Base-by-base conservation (phyloP, 2,329 filamentous ascomycete genomes). In the Beauveria varroae region DNA sequence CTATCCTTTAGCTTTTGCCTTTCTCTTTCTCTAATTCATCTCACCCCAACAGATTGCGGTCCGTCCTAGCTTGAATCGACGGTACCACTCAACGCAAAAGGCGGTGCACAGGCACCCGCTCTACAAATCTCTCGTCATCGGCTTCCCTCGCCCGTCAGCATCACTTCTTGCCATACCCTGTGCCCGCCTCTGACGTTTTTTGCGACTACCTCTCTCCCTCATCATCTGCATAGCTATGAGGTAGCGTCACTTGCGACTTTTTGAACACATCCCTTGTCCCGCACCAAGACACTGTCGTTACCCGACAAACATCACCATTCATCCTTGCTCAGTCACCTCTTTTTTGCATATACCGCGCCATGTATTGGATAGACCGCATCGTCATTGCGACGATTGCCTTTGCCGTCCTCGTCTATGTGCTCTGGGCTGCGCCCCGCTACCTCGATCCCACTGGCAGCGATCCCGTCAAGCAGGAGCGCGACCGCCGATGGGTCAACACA, bases 401-500 rank as follows among this genome's bases (percentile, higher is more conserved):
- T 65, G 64, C 78, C 63, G 60, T 76, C 50, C 61, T 84, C 66
- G 73, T 81, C 62, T 77, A 85, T 65, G 63, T 78, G 54, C 73
- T 81, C 53, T 80, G 78, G 69, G 72, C 79, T 34, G 69, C 88
- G 7, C 80, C 84, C 50, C 77, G 78, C 58, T 71, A 79, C 49
- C 79, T 89, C 63, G 84, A 88, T 63, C 88, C 88, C 2, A 82
- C 82, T n/a, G 79, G 78, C n/a, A 84, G 83, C 62, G 78, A 81
- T 63, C 79, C 79, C 41, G 83, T 84, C 56, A 86, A 87, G 73
- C 80, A 81, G 55, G 75, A 78, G 57, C 84, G 86, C 66, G 87
- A 91, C 70, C 75, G 76, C 62, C 76, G 74, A 65, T 93, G 89
- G 89, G 84, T 93, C 53, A 79, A 83, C 51, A 87, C 83, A 20